phyloP scores from a whole-genome alignment of 148 eudicot genomes.

The Suaeda aralocaspica region DNA sequence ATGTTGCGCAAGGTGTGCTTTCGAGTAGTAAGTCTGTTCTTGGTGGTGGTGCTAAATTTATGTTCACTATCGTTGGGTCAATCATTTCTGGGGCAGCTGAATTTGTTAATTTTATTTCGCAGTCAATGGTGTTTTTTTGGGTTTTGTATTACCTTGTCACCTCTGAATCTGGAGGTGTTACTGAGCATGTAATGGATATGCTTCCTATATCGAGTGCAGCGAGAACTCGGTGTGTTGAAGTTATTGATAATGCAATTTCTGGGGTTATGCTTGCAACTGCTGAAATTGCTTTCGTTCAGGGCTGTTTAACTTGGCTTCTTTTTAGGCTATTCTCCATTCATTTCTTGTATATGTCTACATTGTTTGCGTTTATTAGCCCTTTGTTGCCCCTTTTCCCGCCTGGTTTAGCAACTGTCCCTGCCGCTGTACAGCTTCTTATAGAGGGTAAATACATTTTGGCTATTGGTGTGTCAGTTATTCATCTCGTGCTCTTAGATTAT shows the following conservation, averaged over 20 bases:
- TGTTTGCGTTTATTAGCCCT: constrained; percentile 72
- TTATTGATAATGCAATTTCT: constrained; percentile 78
- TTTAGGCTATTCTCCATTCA: constrained; percentile 82
- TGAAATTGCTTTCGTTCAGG: constrained; percentile 80
- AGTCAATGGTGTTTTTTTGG: constrained; percentile 85
- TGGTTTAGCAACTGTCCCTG: constrained; percentile 74
- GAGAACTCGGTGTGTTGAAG: constrained; percentile 76
- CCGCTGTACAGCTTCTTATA: constrained; percentile 61
- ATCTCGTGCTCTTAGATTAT: constrained; percentile 71
- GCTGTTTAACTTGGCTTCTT: constrained; percentile 91
- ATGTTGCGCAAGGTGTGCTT: constrained; percentile 64
- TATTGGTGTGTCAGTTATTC: constrained; percentile 48
- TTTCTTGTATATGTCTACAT: constrained; percentile 79
- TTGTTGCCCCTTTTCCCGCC: constrained; percentile 76
- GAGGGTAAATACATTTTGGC: constrained; percentile 74
- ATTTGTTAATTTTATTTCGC: constrained; percentile 71
- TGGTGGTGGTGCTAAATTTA: constrained; percentile 71
- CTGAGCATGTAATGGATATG: constrained; percentile 75
- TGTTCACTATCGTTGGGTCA: constrained; percentile 55
- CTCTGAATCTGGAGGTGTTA: constrained; percentile 90
- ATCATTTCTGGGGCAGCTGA: constrained; percentile 93
- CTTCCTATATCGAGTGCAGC: constrained; percentile 66
- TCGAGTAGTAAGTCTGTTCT: constrained; percentile 62
- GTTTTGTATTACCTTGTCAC: constrained; percentile 91
- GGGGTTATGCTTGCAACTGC: constrained; percentile 79